Base-by-base conservation (phyloP, 768 basidiomycete genomes). In the Tephrocybe sp. region DNA sequence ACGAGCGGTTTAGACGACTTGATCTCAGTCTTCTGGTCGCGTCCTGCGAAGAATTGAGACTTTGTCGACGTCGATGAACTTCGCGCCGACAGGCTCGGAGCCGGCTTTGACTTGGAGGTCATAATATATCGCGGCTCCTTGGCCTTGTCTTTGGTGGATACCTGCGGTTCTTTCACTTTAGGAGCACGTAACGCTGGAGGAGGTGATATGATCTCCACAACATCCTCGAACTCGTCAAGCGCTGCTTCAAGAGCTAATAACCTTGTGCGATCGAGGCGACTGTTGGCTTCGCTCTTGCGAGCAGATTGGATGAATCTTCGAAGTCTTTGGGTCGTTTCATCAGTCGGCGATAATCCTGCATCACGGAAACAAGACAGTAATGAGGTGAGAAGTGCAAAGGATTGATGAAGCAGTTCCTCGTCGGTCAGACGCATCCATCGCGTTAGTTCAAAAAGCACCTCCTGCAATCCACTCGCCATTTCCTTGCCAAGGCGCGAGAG, bases 381-480 rank as follows among this genome's bases (percentile, higher is more conserved):
- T 11, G 83, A 80, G 61, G 89, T 84, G 19, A 98, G 72, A 17
- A 98, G 76, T 44, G 89, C 75, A 56, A 91, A 93, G 0, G 93
- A 87, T 60, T 95, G 92, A 66, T 94, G 86, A 2, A 98, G 73
- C 5, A 97, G 77, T 62, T 98, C 96, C 59, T 87, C 80, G 67
- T 98, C 92, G 11, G 94, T 98, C 32, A 98, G 75, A 20, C 95
- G 85, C 41, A 98, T 72, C 97, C 97, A 99, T 45, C 82, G 78
- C 14, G 85, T 75, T 43, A 96, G 75, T 60, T 92, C 88, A 2
- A 79, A 77, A 44, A 99, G 71, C 54, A 97, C 87, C 26, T 76
- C 79, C 63, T 92, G 85, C 51, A 98, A 75, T 53, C 84, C 79
- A 22, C 72, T 75, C 43, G 92, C 80, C 87, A 98, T 91, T 63